Conservation (phyloP, 176 grass and related monocot genomes). For the Carex scoparia region DNA sequence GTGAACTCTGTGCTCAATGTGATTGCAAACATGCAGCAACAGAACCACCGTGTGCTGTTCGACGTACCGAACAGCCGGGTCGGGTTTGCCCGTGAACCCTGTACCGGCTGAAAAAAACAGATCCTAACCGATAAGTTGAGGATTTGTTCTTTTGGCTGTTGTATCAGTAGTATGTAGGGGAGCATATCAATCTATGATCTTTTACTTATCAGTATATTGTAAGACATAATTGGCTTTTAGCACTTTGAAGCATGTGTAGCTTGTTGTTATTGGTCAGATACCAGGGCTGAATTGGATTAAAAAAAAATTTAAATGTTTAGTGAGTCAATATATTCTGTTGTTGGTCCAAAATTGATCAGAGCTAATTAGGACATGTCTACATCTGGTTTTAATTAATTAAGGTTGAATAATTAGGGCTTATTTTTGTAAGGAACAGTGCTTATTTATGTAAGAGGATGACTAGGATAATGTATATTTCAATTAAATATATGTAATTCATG, state of each 20-base stretch:
- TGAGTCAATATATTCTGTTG: not conserved
- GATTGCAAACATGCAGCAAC: constrained; percentile 90
- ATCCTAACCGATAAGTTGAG: not conserved
- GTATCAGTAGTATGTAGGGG: not conserved
- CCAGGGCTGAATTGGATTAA: not conserved
- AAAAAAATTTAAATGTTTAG: not conserved
- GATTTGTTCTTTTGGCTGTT: not conserved
- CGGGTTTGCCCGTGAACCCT: constrained; percentile 64
- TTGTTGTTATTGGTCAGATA: not conserved
- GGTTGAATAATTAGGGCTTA: not conserved
- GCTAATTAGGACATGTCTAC: not conserved
- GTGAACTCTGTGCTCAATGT: constrained; percentile 82
- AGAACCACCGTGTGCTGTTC: constrained; percentile 87
- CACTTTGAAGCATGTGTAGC: not conserved
- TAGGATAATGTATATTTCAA: too few relatives aligned
- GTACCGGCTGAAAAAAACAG: constrained; percentile 26
- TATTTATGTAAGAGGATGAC: not conserved
- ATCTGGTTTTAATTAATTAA: not conserved
- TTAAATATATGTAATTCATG: too few relatives aligned
- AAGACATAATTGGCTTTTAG: not conserved
- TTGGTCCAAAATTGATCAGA: not conserved
- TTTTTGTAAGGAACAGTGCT: not conserved
- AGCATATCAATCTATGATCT: not conserved
- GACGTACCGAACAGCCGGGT: constrained; percentile 64
- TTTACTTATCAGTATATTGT: not conserved